Conservation (phyloP, 148 eudicot genomes). For the Hydrangea macrophylla region DNA sequence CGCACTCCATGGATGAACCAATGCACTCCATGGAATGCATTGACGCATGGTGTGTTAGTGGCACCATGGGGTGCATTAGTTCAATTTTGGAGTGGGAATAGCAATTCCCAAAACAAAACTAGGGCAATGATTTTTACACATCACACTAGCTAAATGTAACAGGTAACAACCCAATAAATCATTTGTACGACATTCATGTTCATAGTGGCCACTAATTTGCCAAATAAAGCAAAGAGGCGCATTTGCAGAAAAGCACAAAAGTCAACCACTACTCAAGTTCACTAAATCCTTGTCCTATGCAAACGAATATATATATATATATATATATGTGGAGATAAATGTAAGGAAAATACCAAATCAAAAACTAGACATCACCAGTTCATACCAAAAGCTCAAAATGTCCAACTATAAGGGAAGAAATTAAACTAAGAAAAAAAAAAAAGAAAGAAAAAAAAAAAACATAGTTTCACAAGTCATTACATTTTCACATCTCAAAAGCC, state of each 20-base stretch:
- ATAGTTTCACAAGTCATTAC: not conserved
- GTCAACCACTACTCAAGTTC: too few relatives aligned
- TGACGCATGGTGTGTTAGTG: too few relatives aligned
- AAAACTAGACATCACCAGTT: not conserved
- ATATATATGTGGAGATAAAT: not conserved
- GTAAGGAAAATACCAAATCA: not conserved
- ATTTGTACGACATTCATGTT: not conserved
- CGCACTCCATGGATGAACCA: too few relatives aligned
- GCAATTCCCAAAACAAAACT: too few relatives aligned
- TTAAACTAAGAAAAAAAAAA: not conserved
- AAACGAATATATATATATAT: too few relatives aligned
- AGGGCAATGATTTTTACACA: not conserved
- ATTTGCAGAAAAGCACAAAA: not conserved
- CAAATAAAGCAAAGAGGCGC: not conserved
- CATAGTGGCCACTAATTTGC: not conserved
- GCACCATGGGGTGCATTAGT: too few relatives aligned
- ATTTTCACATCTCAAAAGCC: conserved; percentile 3
- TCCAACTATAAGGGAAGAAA: too few relatives aligned
- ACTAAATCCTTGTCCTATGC: too few relatives aligned
- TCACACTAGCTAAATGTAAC: not conserved
- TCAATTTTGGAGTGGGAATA: not conserved
- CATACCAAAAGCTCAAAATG: conserved; percentile 5
- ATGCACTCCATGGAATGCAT: too few relatives aligned
- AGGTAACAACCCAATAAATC: not conserved
- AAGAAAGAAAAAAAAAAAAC: not conserved